Evolutionary conservation across 2,329 filamentous ascomycete species (phyloP).

Genomic region (Cladosporium colombiae): DNA sequence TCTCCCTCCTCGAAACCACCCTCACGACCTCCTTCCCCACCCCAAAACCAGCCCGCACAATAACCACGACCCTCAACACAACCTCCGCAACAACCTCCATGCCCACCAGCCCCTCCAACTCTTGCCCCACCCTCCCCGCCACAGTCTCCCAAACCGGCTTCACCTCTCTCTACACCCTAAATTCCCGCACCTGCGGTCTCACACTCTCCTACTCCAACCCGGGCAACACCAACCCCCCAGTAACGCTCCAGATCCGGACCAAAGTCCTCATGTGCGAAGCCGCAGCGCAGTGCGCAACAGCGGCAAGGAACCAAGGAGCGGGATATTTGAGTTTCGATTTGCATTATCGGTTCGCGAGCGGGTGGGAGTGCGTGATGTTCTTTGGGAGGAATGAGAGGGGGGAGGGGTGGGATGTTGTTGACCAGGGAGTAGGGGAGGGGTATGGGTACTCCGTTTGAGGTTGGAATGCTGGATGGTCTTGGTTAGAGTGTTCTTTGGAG

Average conservation of each 20-base stretch:
- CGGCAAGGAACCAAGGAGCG: conserved; percentile 2
- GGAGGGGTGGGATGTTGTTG: conserved; percentile 3
- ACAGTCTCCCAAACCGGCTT: not conserved
- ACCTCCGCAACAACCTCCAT: not conserved
- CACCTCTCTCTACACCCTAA: not conserved
- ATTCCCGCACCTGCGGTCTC: conserved; percentile 1
- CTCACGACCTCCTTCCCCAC: not conserved
- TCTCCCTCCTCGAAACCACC: conserved; percentile 1
- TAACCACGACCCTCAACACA: not conserved
- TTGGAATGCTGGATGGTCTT: too few species aligned
- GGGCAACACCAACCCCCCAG: conserved; percentile 18
- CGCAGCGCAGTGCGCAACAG: conserved; percentile 4
- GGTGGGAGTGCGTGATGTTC: conserved; percentile 20
- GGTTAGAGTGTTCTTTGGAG: too few species aligned
- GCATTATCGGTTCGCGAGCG: conserved; percentile 5
- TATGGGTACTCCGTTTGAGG: conserved; percentile 12
- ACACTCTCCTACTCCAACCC: conserved; percentile 12
- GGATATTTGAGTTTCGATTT: conserved; percentile 17
- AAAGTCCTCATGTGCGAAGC: conserved; percentile 4
- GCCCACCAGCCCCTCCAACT: not conserved
- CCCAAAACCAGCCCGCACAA: not conserved
- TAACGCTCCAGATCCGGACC: not conserved
- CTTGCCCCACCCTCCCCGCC: conserved; percentile 4
- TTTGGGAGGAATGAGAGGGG: conserved; percentile 2
- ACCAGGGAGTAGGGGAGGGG: conserved; percentile 14